These are phyloP conservation scores for Syncephalastrum sp. DNA, from an alignment of 371 early-diverging fungal genomes.

Conservation along the genomic window DNA sequence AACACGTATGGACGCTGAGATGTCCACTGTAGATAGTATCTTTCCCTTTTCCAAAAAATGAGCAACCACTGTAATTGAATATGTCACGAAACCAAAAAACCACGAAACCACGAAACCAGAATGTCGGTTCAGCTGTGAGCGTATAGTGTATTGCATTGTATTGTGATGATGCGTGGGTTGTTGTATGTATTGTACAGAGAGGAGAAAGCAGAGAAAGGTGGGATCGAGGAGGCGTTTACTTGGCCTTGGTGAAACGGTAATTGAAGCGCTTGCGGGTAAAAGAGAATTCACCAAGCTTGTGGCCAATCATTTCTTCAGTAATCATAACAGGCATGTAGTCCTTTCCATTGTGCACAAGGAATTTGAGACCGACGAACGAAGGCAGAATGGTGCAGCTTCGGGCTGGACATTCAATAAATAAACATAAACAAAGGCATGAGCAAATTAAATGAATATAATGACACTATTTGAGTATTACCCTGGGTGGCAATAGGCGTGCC, in stretches of 20 bases:
- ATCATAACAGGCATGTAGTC: constrained; percentile 83
- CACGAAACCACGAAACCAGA: too few relatives aligned
- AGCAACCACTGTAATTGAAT: too few relatives aligned
- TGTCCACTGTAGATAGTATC: too few relatives aligned
- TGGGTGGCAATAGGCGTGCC: constrained; percentile 55
- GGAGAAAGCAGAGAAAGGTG: too few relatives aligned
- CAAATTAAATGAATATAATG: neutral
- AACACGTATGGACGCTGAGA: too few relatives aligned
- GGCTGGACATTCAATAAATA: constrained; percentile 35
- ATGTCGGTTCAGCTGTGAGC: too few relatives aligned
- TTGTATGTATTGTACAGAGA: too few relatives aligned
- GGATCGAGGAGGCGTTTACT: constrained; percentile 39
- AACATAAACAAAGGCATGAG: neutral
- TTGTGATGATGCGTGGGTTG: too few relatives aligned
- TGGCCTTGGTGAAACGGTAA: constrained; percentile 87
- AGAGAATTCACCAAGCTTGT: constrained; percentile 94
- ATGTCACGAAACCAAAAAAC: too few relatives aligned
- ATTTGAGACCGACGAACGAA: constrained; percentile 86
- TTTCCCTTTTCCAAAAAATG: too few relatives aligned
- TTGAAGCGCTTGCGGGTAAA: constrained; percentile 88
- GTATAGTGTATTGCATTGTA: too few relatives aligned
- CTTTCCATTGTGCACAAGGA: constrained; percentile 95
- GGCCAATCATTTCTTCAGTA: constrained; percentile 96
- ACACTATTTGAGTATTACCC: constrained; percentile 24
- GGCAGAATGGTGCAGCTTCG: constrained; percentile 93